A percentile compares a stretch with the other conserved stretches of the same genome.
Evolutionary conservation across 495 filamentous ascomycete genomes (phyloP).

Genomic region (Bathelium albidoporum): DNA sequence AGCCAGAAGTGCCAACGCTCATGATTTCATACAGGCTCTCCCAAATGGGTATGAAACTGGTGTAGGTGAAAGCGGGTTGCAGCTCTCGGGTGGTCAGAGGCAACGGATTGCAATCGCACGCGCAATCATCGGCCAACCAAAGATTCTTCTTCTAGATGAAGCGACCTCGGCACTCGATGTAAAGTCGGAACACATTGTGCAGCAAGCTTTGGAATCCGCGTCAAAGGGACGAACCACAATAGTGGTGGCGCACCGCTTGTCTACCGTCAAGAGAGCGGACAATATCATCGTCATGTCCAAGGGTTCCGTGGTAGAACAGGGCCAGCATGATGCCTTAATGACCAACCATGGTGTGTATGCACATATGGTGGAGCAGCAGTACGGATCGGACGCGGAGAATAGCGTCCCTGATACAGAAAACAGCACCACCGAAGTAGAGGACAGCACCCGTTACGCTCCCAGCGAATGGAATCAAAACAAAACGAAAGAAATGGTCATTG

Average conservation of each 20-base stretch:
- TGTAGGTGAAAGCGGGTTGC: conserved; percentile 3
- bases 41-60: conserved; percentile 26
- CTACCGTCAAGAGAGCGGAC: conserved; percentile 19
- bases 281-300: conserved; percentile 23
- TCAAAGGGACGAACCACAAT: conserved; percentile 9
- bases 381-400: no score
- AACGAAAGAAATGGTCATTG: no score
- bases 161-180: conserved; percentile 14
- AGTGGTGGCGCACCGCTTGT: conserved; percentile 13
- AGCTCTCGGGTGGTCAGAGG: conserved; percentile 12
- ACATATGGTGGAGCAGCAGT: conserved; percentile 13
- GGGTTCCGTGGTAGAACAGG: conserved; percentile 24
- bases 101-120: conserved; percentile 15
- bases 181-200: conserved; percentile 10
- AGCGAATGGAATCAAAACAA: no score
- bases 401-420: no score
- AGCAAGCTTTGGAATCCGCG: conserved; percentile 11
- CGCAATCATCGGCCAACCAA: conserved; percentile 9
- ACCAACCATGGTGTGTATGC: conserved; percentile 17
- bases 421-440: no score
- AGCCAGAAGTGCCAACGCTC: conserved; percentile 27
- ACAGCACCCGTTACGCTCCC: no score
- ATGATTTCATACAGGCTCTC: conserved; percentile 29
- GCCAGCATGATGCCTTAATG: conserved; percentile 19
- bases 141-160: conserved; percentile 13